Evolutionary conservation across 257 asterid species (phyloP).

Genomic region (Primulina huaijiensis): DNA sequence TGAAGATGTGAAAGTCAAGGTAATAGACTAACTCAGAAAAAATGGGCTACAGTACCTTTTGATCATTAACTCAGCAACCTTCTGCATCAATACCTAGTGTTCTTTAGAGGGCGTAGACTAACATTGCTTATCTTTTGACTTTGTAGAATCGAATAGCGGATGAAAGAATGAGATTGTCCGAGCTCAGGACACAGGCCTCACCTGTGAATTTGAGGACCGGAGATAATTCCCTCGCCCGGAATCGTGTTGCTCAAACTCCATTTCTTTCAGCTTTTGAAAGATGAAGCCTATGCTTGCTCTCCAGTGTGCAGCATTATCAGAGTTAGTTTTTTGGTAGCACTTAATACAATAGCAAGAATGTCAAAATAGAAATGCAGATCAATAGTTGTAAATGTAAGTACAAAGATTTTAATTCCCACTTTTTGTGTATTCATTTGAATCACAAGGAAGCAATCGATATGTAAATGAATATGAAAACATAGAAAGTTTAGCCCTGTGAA

Average conservation of each 20-base stretch:
- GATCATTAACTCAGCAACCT: not conserved
- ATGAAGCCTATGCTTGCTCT: not conserved
- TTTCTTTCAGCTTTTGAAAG: not conserved
- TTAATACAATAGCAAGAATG: not conserved
- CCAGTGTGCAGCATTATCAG: not conserved
- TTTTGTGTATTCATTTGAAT: not conserved
- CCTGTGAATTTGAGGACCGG: slow-evolving; percentile 23
- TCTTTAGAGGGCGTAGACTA: slow-evolving; percentile 6
- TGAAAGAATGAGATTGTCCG: slow-evolving; percentile 65
- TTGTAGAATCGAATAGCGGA: slow-evolving; percentile 63
- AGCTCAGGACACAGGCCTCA: slow-evolving; percentile 59
- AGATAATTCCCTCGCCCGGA: not conserved
- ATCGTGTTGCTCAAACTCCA: not conserved
- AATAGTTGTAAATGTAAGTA: not conserved
- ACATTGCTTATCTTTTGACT: slow-evolving; percentile 16
- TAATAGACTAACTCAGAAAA: slow-evolving; percentile 9
- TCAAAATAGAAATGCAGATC: too few relatives aligned
- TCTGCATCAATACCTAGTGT: not conserved
- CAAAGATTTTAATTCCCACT: not conserved
- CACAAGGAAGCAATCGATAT: not conserved
- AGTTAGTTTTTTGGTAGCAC: not conserved
- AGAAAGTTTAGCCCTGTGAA: not conserved
- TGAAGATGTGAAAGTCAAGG: slow-evolving; percentile 78
- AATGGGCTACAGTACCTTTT: not conserved
- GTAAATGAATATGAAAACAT: not conserved